A percentile compares a stretch with the other conserved stretches of the same genome.
Conservation (phyloP, 352 stramenopile species). For the Phytophthora ohioensis region DNA sequence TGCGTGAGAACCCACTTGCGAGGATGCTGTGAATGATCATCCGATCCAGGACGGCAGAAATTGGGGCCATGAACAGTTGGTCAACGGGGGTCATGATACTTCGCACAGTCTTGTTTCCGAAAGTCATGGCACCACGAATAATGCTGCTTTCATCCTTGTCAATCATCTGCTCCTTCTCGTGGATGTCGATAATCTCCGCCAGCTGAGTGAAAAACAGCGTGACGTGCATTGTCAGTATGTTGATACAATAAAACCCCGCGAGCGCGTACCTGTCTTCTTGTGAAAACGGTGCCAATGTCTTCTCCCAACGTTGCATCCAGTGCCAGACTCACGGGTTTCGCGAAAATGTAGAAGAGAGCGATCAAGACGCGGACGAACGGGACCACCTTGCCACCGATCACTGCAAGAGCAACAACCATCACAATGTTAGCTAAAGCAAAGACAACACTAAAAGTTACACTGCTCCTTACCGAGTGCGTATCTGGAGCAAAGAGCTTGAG, state of each 20-base stretch:
- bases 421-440: constrained; percentile 4
- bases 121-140: constrained; percentile 96
- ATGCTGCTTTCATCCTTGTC: constrained; percentile 94
- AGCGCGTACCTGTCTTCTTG: constrained; percentile 66
- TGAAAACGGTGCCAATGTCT: constrained; percentile 97
- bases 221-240: constrained; percentile 2
- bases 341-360: constrained; percentile 93
- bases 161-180: constrained; percentile 94
- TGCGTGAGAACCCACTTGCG: constrained; percentile 95
- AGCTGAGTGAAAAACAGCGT: constrained; percentile 76
- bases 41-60: constrained; percentile 70
- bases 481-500: constrained; percentile 94
- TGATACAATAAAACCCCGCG: neutral
- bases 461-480: constrained; percentile 91
- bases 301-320: constrained; percentile 94
- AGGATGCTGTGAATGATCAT: constrained; percentile 96
- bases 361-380: constrained; percentile 95
- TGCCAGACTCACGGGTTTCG: constrained; percentile 93
- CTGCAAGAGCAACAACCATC: constrained; percentile 28
- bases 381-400: constrained; percentile 79
- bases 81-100: constrained; percentile 96
- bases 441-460: neutral
- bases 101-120: constrained; percentile 90
- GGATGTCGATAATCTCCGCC: constrained; percentile 96
- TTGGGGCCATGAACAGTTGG: constrained; percentile 95